These are phyloP conservation scores for Blastobotrys capitulatus DNA, from an alignment of 1,139 yeast species.

Conservation along the genomic window DNA sequence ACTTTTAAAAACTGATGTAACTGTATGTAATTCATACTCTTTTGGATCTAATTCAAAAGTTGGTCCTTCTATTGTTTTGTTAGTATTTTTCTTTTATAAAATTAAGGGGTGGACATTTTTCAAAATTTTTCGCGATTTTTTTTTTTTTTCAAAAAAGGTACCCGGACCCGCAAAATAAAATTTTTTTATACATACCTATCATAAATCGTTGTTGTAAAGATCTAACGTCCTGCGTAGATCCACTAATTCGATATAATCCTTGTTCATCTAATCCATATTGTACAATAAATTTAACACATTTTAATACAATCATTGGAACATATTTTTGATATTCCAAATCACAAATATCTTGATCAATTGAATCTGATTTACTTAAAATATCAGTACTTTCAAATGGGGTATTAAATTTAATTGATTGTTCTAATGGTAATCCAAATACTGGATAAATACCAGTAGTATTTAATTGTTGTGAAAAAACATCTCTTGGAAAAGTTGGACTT, in stretches of 20 bases:
- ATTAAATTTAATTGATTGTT: slow-evolving; percentile 23
- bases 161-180: background rate
- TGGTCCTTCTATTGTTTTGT: slow-evolving; percentile 41
- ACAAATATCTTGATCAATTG: slow-evolving; percentile 18
- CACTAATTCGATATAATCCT: slow-evolving; percentile 77
- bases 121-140: background rate
- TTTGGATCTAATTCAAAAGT: slow-evolving; percentile 55
- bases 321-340: slow-evolving; percentile 17
- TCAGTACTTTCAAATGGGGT: slow-evolving; percentile 12
- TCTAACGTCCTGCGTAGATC: slow-evolving; percentile 63
- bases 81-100: slow-evolving; percentile 7
- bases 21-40: slow-evolving; percentile 72
- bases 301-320: slow-evolving; percentile 25
- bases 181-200: slow-evolving; percentile 20
- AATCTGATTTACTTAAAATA: slow-evolving; percentile 13
- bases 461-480: too few species aligned
- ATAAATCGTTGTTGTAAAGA: slow-evolving; percentile 59
- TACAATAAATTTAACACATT: slow-evolving; percentile 21
- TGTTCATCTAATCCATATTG: slow-evolving; percentile 62
- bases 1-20: slow-evolving; percentile 74
- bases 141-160: background rate
- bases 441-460: slow-evolving; percentile 14
- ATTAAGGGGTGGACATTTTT: background rate
- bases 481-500: background rate
- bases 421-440: slow-evolving; percentile 27